A percentile compares a stretch with the other conserved stretches of the same genome.
Evolutionary conservation across 352 stramenopile genomes (phyloP).

Genomic region (Pythium oligandrum): DNA sequence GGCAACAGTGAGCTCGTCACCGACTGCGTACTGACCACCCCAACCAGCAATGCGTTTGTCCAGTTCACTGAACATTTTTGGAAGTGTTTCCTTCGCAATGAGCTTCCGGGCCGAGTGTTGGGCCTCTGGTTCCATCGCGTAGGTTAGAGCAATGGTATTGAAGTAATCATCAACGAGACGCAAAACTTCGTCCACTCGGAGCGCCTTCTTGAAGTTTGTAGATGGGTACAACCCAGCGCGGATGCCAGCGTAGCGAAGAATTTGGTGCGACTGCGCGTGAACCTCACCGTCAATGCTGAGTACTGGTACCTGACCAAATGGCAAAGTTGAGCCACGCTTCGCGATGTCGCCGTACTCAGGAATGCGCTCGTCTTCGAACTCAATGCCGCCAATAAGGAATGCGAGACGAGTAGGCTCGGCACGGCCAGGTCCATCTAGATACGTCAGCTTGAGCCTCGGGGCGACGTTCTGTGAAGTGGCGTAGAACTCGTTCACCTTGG

Average conservation of each 20-base stretch:
- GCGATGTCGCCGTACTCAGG: slow-evolving; percentile 17
- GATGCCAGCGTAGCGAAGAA: slow-evolving; percentile 30
- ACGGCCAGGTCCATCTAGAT: slow-evolving; percentile 39
- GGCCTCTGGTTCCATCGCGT: slow-evolving; percentile 9
- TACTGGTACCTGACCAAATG: slow-evolving; percentile 31
- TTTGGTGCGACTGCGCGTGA: slow-evolving; percentile 40
- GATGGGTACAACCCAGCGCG: slow-evolving; percentile 25
- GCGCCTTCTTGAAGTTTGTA: slow-evolving; percentile 16
- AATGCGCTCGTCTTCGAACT: slow-evolving; percentile 59
- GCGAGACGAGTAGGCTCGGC: slow-evolving; percentile 48
- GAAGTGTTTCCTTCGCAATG: slow-evolving; percentile 6
- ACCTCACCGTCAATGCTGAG: slow-evolving; percentile 25
- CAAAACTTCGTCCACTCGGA: slow-evolving; percentile 25
- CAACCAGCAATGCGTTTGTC: slow-evolving; percentile 13
- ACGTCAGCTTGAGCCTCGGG: slow-evolving; percentile 56
- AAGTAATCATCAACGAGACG: slow-evolving; percentile 16
- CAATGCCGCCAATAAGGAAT: slow-evolving; percentile 47
- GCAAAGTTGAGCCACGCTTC: slow-evolving; percentile 19
- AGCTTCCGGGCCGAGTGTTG: slow-evolving; percentile 9
- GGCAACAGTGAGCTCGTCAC: slow-evolving; percentile 19
- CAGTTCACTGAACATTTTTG: slow-evolving; percentile 3
- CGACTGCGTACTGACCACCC: slow-evolving; percentile 14
- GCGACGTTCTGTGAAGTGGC: slow-evolving; percentile 11
- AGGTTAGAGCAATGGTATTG: slow-evolving; percentile 14
- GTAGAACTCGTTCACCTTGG: slow-evolving; percentile 32